These are phyloP conservation scores for Diaporthe citriasiana DNA, from an alignment of 2,329 filamentous ascomycete species.

Conservation along the genomic window DNA sequence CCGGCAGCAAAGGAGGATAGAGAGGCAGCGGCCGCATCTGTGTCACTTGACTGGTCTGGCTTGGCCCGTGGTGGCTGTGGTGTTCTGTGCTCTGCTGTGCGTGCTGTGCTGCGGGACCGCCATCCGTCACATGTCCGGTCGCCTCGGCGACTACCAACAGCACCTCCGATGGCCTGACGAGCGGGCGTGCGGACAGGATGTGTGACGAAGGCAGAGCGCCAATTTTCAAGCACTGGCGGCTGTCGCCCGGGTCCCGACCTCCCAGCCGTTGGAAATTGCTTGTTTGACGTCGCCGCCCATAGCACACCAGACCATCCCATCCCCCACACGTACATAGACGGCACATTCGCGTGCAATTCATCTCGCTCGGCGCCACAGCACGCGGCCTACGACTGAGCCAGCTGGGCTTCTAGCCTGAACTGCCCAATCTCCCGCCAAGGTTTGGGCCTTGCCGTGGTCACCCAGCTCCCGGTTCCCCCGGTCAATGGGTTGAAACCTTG, in stretches of 20 bases:
- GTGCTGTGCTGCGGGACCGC: conserved; percentile 8
- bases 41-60: conserved; percentile 33
- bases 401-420: conserved; percentile 31
- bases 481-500: conserved; percentile 34
- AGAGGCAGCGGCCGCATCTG: conserved; percentile 20
- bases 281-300: conserved; percentile 8
- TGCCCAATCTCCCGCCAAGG: conserved; percentile 30
- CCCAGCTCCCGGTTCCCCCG: conserved; percentile 31
- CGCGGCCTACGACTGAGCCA: conserved; percentile 13
- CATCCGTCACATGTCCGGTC: conserved; percentile 24
- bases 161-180: conserved; percentile 16
- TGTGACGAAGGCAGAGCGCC: conserved; percentile 3
- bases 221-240: conserved; percentile 11
- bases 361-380: conserved; percentile 22
- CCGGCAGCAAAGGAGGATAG: neutral
- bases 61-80: conserved; percentile 2
- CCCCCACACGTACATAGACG: neutral
- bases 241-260: conserved; percentile 17
- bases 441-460: conserved; percentile 20
- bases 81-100: conserved; percentile 16
- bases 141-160: conserved; percentile 11
- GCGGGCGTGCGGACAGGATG: neutral
- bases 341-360: neutral
- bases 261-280: conserved; percentile 26
- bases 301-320: conserved; percentile 7